Evolutionary conservation across 2,329 filamentous ascomycete genomes (phyloP).

Genomic region (Trichoderma asperellum): DNA sequence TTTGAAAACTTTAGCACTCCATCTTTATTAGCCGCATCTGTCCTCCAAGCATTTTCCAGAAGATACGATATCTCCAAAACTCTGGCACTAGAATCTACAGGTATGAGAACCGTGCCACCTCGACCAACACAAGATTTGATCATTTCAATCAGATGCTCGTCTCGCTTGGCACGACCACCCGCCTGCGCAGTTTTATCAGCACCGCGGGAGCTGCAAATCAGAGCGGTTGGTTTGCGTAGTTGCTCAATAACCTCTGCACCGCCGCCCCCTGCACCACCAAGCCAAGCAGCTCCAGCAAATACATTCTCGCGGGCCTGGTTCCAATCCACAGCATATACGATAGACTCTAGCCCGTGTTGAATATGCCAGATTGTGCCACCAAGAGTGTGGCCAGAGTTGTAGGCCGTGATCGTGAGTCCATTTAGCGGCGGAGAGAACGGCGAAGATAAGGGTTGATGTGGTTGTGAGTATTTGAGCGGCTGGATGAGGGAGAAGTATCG

Average conservation of each 20-base stretch:
- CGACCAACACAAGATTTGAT: conserved; percentile 77
- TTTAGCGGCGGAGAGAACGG: conserved; percentile 88
- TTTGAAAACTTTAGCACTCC: conserved; percentile 58
- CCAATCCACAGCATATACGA: conserved; percentile 98
- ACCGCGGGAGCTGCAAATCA: conserved; percentile 88
- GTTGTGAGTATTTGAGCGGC: conserved; percentile 94
- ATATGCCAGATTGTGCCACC: conserved; percentile 99
- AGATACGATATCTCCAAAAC: conserved; percentile 91
- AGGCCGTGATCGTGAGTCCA: conserved; percentile 91
- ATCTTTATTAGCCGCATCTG: conserved; percentile 58
- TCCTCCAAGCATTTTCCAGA: conserved; percentile 88
- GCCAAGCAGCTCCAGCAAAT: conserved; percentile 89
- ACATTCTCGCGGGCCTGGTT: conserved; percentile 97
- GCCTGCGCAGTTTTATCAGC: conserved; percentile 71
- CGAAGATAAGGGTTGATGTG: conserved; percentile 84
- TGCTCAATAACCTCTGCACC: conserved; percentile 93
- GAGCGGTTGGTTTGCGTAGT: conserved; percentile 86
- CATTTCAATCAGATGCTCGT: conserved; percentile 82
- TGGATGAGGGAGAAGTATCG: conserved; percentile 90
- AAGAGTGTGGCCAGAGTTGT: conserved; percentile 93
- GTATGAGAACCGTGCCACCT: conserved; percentile 90
- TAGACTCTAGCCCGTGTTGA: conserved; percentile 92
- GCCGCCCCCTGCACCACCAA: conserved; percentile 78
- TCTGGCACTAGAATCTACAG: conserved; percentile 92
- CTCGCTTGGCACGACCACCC: conserved; percentile 77